Conservation (phyloP, 495 filamentous ascomycete species). For the Aspergillus haitiensis region DNA sequence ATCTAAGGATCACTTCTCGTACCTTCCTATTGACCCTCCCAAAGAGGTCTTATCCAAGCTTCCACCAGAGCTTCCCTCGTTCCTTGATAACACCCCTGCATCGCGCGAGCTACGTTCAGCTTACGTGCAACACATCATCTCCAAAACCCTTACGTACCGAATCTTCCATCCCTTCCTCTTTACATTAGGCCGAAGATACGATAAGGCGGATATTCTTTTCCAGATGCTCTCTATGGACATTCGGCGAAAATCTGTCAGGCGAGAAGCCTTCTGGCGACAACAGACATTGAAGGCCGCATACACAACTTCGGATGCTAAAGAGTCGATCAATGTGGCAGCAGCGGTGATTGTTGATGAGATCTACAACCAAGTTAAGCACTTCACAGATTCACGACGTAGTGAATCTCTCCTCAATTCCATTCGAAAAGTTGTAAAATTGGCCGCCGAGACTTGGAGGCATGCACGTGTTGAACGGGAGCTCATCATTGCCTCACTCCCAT, state of each 20-base stretch:
- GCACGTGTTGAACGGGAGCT: conserved; percentile 63
- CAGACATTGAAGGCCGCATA: conserved; percentile 65
- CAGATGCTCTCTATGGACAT: conserved; percentile 62
- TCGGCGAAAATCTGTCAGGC: conserved; percentile 59
- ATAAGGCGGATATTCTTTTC: conserved; percentile 63
- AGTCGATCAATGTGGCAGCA: conserved; percentile 60
- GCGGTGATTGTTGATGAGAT: conserved; percentile 63
- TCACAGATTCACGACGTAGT: conserved; percentile 55
- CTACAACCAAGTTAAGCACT: conserved; percentile 57
- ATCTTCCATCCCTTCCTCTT: conserved; percentile 67
- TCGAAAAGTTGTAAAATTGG: conserved; percentile 60
- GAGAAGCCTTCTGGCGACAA: conserved; percentile 64
- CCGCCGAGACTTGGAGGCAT: conserved; percentile 64
- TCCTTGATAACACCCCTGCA: conserved; percentile 52
- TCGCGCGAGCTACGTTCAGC: conserved; percentile 58
- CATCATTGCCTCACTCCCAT: conserved; percentile 55
- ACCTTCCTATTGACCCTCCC: conserved; percentile 57
- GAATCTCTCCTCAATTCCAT: conserved; percentile 54
- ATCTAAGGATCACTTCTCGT: conserved; percentile 56
- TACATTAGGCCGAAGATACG: conserved; percentile 59
- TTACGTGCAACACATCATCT: conserved; percentile 61
- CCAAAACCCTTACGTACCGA: conserved; percentile 59
- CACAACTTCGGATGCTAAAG: conserved; percentile 61
- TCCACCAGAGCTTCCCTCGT: conserved; percentile 56
- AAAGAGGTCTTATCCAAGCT: conserved; percentile 53